Conservation (phyloP, 768 basidiomycete species). For the Lactarius psammicola region DNA sequence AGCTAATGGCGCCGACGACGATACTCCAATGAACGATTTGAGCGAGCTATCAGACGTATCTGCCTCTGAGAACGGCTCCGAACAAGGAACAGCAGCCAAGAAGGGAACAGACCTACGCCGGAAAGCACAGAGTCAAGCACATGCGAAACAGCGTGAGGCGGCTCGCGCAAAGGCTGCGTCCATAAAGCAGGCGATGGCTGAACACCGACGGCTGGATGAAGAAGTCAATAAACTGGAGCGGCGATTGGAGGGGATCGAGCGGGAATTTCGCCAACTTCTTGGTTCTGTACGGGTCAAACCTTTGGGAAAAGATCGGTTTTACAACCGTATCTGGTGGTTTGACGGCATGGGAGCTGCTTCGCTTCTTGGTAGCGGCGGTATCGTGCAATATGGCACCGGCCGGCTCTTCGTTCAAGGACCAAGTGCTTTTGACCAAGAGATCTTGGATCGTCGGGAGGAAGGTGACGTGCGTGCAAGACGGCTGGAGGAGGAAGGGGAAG, state of each 20-base stretch:
- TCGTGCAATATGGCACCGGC: slow-evolving; percentile 83
- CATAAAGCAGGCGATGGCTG: slow-evolving; percentile 76
- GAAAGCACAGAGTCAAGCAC: slow-evolving; percentile 51
- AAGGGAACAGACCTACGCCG: slow-evolving; percentile 44
- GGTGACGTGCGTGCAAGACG: slow-evolving; percentile 55
- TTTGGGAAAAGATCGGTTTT: slow-evolving; percentile 88
- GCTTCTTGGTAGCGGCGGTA: slow-evolving; percentile 73
- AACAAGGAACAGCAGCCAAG: slow-evolving; percentile 39
- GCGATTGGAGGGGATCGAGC: slow-evolving; percentile 82
- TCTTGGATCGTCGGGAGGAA: slow-evolving; percentile 61
- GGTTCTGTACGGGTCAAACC: slow-evolving; percentile 86
- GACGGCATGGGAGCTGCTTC: slow-evolving; percentile 90
- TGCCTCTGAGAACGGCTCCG: slow-evolving; percentile 59
- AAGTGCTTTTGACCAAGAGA: slow-evolving; percentile 72
- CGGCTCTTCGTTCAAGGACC: slow-evolving; percentile 92
- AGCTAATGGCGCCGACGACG: slow-evolving; percentile 48
- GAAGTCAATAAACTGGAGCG: slow-evolving; percentile 83
- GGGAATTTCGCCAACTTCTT: slow-evolving; percentile 88
- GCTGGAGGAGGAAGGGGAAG: slow-evolving; percentile 76
- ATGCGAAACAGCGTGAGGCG: slow-evolving; percentile 79
- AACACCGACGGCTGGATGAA: slow-evolving; percentile 82
- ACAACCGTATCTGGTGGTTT: slow-evolving; percentile 98
- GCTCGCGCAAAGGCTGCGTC: slow-evolving; percentile 76
- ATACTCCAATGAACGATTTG: slow-evolving; percentile 58
- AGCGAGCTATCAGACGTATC: slow-evolving; percentile 74